Conservation (phyloP, 2,329 filamentous ascomycete species). For the Talaromyces verruculosus region DNA sequence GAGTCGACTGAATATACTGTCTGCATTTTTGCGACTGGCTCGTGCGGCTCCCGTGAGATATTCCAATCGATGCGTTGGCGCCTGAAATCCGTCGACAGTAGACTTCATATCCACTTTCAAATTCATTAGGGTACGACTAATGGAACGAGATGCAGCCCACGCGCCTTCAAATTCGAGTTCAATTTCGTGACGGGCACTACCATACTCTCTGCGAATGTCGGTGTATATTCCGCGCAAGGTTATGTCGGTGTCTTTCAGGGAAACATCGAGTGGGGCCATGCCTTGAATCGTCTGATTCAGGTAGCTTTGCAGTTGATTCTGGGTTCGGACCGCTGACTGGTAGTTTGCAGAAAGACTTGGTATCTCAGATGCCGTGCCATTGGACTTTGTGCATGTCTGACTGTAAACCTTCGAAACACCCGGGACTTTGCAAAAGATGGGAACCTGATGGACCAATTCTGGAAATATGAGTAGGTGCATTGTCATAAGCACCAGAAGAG, state of each 20-base stretch:
- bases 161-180: conserved; percentile 41
- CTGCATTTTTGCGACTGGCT: not conserved
- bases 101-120: conserved; percentile 39
- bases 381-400: conserved; percentile 4
- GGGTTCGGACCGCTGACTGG: conserved; percentile 14
- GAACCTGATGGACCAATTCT: conserved; percentile 16
- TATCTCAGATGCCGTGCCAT: not conserved
- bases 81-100: conserved; percentile 28
- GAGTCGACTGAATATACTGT: conserved; percentile 11
- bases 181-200: conserved; percentile 36
- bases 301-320: conserved; percentile 17
- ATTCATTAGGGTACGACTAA: conserved; percentile 37
- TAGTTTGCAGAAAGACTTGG: not conserved
- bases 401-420: conserved; percentile 10
- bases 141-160: conserved; percentile 33
- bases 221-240: conserved; percentile 30
- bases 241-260: conserved; percentile 13
- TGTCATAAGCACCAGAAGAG: conserved; percentile 14
- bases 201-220: conserved; percentile 31
- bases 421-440: conserved; percentile 13
- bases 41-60: not conserved
- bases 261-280: conserved; percentile 14
- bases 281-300: conserved; percentile 15
- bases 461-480: conserved; percentile 21
- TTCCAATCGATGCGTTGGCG: not conserved